A percentile compares a stretch with the other conserved stretches of the same genome.
phyloP scores from a whole-genome alignment of 2,329 filamentous ascomycete genomes.

The Sclerotinia sclerotiorum region DNA sequence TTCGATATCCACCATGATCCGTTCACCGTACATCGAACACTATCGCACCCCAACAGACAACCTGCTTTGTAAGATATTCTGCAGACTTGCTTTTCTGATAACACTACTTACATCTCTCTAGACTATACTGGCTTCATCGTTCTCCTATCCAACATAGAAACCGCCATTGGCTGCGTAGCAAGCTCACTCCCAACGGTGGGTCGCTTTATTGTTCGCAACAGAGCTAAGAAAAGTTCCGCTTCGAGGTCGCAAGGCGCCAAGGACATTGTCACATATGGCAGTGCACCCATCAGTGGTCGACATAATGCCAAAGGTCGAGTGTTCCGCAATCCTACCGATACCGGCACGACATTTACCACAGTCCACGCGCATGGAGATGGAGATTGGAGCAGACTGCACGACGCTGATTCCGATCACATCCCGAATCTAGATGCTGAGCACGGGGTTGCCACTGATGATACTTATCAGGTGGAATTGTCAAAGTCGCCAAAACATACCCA shows the following conservation, averaged over 20 bases:
- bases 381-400: slow-evolving; percentile 24
- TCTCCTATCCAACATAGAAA: slow-evolving; percentile 23
- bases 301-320: background rate
- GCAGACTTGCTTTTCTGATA: background rate
- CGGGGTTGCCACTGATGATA: slow-evolving; percentile 18
- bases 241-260: background rate
- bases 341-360: slow-evolving; percentile 13
- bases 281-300: slow-evolving; percentile 5
- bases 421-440: background rate
- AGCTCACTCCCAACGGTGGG: slow-evolving; percentile 21
- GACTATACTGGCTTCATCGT: slow-evolving; percentile 20
- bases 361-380: slow-evolving; percentile 20
- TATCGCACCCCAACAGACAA: slow-evolving; percentile 19
- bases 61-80: slow-evolving; percentile 34
- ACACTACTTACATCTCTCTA: background rate
- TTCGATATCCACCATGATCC: slow-evolving; percentile 20
- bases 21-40: slow-evolving; percentile 11
- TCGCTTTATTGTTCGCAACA: slow-evolving; percentile 2
- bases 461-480: slow-evolving; percentile 23
- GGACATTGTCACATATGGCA: slow-evolving; percentile 12
- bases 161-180: slow-evolving; percentile 20
- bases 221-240: background rate
- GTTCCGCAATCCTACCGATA: slow-evolving; percentile 24
- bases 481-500: slow-evolving; percentile 10
- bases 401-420: slow-evolving; percentile 10